Evolutionary conservation across 352 stramenopile genomes (phyloP), one percentile per base, ranked within the genome.

Genomic region (Peronospora destructor): DNA sequence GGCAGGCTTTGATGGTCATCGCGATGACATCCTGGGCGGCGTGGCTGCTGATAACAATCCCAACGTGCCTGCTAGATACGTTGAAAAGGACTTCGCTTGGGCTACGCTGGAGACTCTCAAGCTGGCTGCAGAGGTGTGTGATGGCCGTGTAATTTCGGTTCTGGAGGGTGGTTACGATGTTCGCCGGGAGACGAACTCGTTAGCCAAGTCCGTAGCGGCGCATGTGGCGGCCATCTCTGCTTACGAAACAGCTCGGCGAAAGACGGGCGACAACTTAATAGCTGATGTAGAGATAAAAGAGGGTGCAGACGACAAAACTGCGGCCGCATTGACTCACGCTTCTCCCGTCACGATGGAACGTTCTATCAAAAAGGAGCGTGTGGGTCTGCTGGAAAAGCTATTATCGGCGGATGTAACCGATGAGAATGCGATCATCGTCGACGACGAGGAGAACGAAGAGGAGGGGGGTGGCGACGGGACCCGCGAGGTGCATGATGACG

Each of bases 131-230:
- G 73, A 87, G 28, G 83, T 83, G 49, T 94, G 83, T 40, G 66
- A 91, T 39, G 84, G 84, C 21, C 75, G 81, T 10, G 68, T 94
- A 4, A 60, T 94, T 26, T 94, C 84, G 5, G 82, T 94, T 33
- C 58, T 94, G n/a, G 84, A 94, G 46, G 84, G 84, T 25, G 84
- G 84, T 17, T 94, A 92, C 59, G 80, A 91, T 29, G 78, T 91
- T 29, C 77, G 74, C 26, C 70, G 70, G 32, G 77, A 90, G 53
- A 93, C 82, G 6, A 91, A 90, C 45, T 84, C 79, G 49, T 53
- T 93, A 34, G 82, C 82, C 46, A 86, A 85, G 56, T 92, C 82
- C 10, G 77, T 90, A 4, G 78, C 74, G 2, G 79, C 82, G 4
- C 82, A 92, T 53, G 79, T 92, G 29, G 61, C 68, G 16, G 77